A percentile compares a stretch with the other conserved stretches of the same genome.
These are phyloP conservation scores for Oryza brachyantha DNA, from an alignment of 176 grass and related monocot genomes.

Conservation along the genomic window DNA sequence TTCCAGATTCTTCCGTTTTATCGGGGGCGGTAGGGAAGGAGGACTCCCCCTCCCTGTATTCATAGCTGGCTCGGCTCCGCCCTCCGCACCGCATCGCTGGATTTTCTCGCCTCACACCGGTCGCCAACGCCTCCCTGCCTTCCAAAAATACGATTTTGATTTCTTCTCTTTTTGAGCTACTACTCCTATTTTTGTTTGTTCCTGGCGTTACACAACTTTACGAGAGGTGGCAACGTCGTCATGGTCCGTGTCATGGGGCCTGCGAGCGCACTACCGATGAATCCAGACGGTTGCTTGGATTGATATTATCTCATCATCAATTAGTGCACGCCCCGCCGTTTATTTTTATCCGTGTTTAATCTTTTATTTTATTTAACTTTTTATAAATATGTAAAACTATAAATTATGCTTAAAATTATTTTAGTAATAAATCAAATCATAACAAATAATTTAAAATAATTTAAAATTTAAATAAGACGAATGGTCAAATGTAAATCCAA, in stretches of 20 bases:
- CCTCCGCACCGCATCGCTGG: slow-evolving; percentile 32
- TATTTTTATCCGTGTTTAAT: too few relatives aligned
- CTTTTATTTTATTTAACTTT: too few relatives aligned
- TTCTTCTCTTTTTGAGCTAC: neutral
- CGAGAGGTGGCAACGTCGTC: neutral
- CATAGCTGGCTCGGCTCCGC: neutral
- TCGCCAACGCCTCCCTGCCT: neutral
- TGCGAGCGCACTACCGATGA: neutral
- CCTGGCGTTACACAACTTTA: neutral
- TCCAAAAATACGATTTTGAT: neutral
- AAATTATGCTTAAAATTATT: too few relatives aligned
- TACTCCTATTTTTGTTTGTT: neutral
- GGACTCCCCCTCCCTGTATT: neutral
- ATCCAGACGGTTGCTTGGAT: neutral
- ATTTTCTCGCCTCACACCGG: neutral
- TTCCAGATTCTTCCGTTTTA: slow-evolving; percentile 46
- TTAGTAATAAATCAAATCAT: too few relatives aligned
- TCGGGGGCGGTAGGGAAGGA: neutral
- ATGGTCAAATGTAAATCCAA: too few relatives aligned
- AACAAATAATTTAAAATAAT: too few relatives aligned
- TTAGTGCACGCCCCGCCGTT: too few relatives aligned
- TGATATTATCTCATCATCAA: too few relatives aligned
- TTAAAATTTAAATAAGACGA: too few relatives aligned
- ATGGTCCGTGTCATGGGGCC: neutral
- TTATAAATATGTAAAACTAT: too few relatives aligned